These are phyloP conservation scores for Suhomyces xylopsoci DNA, from an alignment of 805 yeast genomes.

Conservation along the genomic window DNA sequence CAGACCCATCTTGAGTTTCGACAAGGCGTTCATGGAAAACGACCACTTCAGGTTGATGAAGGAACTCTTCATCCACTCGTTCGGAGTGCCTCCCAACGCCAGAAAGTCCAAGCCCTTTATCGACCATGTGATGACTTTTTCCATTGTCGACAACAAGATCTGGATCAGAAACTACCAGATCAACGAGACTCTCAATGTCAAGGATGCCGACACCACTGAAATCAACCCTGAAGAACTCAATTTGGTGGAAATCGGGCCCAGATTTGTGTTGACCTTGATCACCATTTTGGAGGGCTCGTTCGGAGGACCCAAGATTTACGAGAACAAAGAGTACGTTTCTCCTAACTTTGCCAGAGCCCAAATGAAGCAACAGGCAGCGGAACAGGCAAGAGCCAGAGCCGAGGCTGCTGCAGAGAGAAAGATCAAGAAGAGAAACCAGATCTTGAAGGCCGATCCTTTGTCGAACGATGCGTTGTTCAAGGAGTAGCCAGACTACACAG, in stretches of 20 bases:
- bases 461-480: constrained; percentile 74
- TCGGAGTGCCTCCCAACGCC: constrained; percentile 94
- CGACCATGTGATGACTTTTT: constrained; percentile 92
- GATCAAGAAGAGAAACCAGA: constrained; percentile 69
- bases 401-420: constrained; percentile 77
- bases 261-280: constrained; percentile 89
- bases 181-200: constrained; percentile 58
- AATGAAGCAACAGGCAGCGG: constrained; percentile 73
- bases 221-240: constrained; percentile 57
- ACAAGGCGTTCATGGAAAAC: constrained; percentile 63
- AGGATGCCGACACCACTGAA: constrained; percentile 47
- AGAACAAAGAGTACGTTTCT: constrained; percentile 93
- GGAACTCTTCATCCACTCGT: constrained; percentile 73
- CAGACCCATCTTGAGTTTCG: constrained; percentile 89
- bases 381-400: constrained; percentile 70
- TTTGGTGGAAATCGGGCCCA: constrained; percentile 93
- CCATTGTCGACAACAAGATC: constrained; percentile 86
- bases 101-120: constrained; percentile 91
- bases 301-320: constrained; percentile 96
- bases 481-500: too few relatives aligned
- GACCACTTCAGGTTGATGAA: constrained; percentile 71
- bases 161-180: constrained; percentile 97
- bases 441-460: constrained; percentile 76
- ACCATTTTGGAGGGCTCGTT: constrained; percentile 94
- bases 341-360: constrained; percentile 96